Percentiles rank a stretch among this genome's conserved stretches.
phyloP scores from a whole-genome alignment of 768 basidiomycete species.

The Panaeolus papilionaceus region DNA sequence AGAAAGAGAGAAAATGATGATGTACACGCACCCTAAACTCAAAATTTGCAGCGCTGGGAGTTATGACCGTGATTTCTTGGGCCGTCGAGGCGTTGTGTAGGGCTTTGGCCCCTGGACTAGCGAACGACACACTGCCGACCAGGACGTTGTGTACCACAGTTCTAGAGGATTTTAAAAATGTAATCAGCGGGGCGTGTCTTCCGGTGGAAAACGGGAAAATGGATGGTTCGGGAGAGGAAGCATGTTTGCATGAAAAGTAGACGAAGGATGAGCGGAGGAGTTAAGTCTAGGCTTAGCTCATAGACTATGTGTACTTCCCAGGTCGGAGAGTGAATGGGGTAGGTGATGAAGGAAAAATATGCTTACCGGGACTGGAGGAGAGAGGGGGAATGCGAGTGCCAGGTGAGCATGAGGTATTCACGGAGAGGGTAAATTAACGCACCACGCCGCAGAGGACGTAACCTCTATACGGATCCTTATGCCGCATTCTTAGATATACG shows the following conservation, averaged over 20 bases:
- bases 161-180: conserved; percentile 36
- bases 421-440: conserved; percentile 35
- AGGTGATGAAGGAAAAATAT: conserved; percentile 17
- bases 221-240: background rate
- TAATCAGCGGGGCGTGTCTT: background rate
- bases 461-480: conserved; percentile 80
- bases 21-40: conserved; percentile 53
- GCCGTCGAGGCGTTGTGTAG: conserved; percentile 85
- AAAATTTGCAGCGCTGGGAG: conserved; percentile 60
- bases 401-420: conserved; percentile 17
- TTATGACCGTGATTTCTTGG: conserved; percentile 79
- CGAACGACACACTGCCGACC: conserved; percentile 82
- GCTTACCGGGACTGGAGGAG: conserved; percentile 25
- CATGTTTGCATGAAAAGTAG: background rate
- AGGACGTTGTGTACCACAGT: conserved; percentile 78
- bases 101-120: conserved; percentile 74
- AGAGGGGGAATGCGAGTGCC: background rate
- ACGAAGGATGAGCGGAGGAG: conserved; percentile 11
- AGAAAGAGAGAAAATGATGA: conserved; percentile 13
- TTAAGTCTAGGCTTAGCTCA: conserved; percentile 23
- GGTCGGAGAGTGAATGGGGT: conserved; percentile 18
- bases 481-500: conserved; percentile 78
- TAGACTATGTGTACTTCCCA: conserved; percentile 12
- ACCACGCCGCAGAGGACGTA: conserved; percentile 80
- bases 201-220: background rate